Evolutionary conservation across 306 rosid species (phyloP), one percentile per base, ranked within the genome.

Genomic region (Gillenia trifoliata): DNA sequence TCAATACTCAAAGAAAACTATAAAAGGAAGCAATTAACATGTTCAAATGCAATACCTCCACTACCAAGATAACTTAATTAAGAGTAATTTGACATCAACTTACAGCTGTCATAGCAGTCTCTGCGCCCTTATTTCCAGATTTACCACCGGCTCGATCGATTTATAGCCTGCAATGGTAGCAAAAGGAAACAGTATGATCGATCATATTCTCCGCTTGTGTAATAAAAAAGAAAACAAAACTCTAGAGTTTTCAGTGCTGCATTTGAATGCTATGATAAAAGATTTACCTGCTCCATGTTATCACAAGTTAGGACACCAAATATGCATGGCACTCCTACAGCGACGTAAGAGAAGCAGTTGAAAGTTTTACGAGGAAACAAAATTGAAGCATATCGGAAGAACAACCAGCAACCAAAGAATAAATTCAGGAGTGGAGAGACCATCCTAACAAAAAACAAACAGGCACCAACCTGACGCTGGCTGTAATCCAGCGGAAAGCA

Each of bases 91-190:
- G 38, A 57, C 62, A 71, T 77, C 68, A 75, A 88, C 97, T 91
- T 91, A 94, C 97, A 81, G 98, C 92, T 17, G 91, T 91, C 88
- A 94, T 82, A 75, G 98, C 98, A 85, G 90, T 79, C 83, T 91
- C 98, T 17, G 96, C 84, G 23, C 98, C 98, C 84, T 94, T 94
- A 80, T 94, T 91, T 70, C 98, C 98, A 70, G 90, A 81, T 86
- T 94, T 94, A 26, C 97, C 98, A 57, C 98, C 97, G 74, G 98
- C 97, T 79, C 97, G 87, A n/a, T n/a, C n/a, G n/a, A 71, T 93
- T 88, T 60, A 93, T 77, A 74, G 96, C 98, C 98, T 93, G 72
- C 75, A 77, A 22, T 74, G 66, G 33, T 65, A 41, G 74, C 12
- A 68, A 75, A 80, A 72, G 68, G 0, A 2, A 80, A 75, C 11